A percentile compares a stretch with the other conserved stretches of the same genome.
These are phyloP conservation scores for Xerocomus brunneocitrinus DNA, from an alignment of 768 basidiomycete genomes.

Conservation along the genomic window DNA sequence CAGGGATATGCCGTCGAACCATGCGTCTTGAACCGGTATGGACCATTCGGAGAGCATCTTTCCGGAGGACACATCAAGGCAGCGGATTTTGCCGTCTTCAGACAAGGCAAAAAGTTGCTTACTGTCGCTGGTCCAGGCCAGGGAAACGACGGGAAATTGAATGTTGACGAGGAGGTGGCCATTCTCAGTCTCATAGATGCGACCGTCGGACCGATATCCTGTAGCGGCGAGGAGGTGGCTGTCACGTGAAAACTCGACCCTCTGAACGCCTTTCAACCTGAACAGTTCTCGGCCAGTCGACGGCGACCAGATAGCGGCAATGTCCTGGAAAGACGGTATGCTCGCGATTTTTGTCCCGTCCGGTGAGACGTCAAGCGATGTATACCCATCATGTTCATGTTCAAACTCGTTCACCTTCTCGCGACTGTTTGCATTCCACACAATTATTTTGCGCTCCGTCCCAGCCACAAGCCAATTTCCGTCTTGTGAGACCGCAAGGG, in stretches of 20 bases:
- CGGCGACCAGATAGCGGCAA: neutral
- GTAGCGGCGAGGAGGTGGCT: neutral
- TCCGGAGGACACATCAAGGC: neutral
- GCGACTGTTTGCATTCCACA: neutral
- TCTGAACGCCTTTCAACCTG: neutral
- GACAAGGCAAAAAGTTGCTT: neutral
- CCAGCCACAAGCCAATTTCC: neutral
- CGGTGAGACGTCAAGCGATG: neutral
- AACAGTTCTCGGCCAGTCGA: neutral
- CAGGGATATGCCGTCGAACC: no score
- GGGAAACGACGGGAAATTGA: neutral
- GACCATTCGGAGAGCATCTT: neutral
- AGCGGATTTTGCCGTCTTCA: neutral
- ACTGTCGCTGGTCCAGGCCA: neutral
- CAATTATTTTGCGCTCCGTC: neutral
- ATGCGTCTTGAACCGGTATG: no score
- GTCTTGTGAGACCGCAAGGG: no score
- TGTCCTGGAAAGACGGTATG: neutral
- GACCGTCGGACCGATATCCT: neutral
- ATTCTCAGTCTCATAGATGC: neutral
- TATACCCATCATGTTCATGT: no score
- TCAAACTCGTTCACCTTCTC: neutral
- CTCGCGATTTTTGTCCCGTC: neutral
- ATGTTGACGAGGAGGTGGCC: neutral
- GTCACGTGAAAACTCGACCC: neutral